Percentiles rank a stretch among this genome's conserved stretches.
phyloP scores from a whole-genome alignment of 805 yeast species.

The Hagleromyces aurorensis region DNA sequence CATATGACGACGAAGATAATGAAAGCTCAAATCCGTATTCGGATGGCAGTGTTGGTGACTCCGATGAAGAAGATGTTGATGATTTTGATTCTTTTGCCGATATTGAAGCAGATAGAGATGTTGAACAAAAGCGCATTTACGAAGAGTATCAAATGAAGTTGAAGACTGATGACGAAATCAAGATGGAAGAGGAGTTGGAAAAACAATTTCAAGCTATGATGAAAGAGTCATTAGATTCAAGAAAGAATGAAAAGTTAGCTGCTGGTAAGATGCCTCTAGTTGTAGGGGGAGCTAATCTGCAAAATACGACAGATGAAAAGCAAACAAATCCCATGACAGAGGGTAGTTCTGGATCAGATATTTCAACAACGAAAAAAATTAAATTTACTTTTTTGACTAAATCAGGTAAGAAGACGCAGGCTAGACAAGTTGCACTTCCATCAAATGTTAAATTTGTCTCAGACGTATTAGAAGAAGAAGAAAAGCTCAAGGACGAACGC shows the following conservation, averaged over 20 bases:
- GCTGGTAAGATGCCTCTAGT: constrained; percentile 23
- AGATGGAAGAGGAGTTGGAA: constrained; percentile 46
- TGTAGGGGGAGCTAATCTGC: constrained; percentile 7
- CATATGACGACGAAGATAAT: constrained; percentile 10
- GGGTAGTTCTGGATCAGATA: constrained; percentile 1
- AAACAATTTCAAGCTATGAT: constrained; percentile 47
- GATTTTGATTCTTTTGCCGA: constrained; percentile 20
- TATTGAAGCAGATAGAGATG: constrained; percentile 27
- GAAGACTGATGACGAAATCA: constrained; percentile 36
- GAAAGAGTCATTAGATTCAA: constrained; percentile 41
- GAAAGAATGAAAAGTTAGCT: constrained; percentile 26
- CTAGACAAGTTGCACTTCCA: constrained; percentile 45
- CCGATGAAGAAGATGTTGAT: constrained; percentile 23
- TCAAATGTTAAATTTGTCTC: constrained; percentile 46
- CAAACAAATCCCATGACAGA: background rate
- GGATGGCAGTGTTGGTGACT: constrained; percentile 18
- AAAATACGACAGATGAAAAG: constrained; percentile 1
- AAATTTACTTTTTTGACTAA: constrained; percentile 51
- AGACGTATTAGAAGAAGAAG: constrained; percentile 43
- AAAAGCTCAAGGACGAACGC: constrained; percentile 43
- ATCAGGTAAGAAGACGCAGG: constrained; percentile 40
- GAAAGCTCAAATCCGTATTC: constrained; percentile 5
- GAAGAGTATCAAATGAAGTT: constrained; percentile 35
- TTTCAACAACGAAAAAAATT: constrained; percentile 22
- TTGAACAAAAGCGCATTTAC: constrained; percentile 28